Evolutionary conservation across 371 early-diverging fungal species (phyloP), one percentile per base, ranked within the genome.

Genomic region (Actinomortierella wolfii): DNA sequence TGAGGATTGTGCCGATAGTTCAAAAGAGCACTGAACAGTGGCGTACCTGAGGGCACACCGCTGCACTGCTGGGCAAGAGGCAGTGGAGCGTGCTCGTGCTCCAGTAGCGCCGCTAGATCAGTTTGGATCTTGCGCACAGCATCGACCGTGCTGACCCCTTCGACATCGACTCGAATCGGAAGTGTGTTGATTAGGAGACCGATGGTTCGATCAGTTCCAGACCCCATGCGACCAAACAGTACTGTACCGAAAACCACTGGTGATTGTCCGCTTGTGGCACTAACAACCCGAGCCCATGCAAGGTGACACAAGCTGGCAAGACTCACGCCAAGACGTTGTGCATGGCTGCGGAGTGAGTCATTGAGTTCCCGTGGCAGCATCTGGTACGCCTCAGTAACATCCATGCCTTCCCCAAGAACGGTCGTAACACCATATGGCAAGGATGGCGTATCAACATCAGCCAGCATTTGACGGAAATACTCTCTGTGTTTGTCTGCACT

Each of bases 1-100:
- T n/a, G n/a, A n/a, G n/a, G n/a, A n/a, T n/a, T 50, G 51, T 58
- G 58, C 48, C 75, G 49, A 46, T 59, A 57, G 43, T 67, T 57
- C 23, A 63, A 47, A 1, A 67, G 15, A 3, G 24, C 17, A 18
- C 43, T 45, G 21, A 64, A 51, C 4, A 67, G 57, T 15, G 63
- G 54, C 13, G 47, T 59, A 1, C 57, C 66, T 0, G 26, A 25
- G 43, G n/a, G 15, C 23, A 29, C 6, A 20, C n/a, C n/a, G n/a
- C n/a, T n/a, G n/a, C n/a, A n/a, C n/a, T n/a, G n/a, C n/a, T n/a
- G n/a, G n/a, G n/a, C n/a, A n/a, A 47, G 24, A 4, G 47, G n/a
- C n/a, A n/a, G n/a, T n/a, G n/a, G n/a, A n/a, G n/a, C n/a, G n/a
- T n/a, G n/a, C n/a, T n/a, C n/a, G n/a, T n/a, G n/a, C n/a, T n/a